Evolutionary conservation across 2,329 filamentous ascomycete species (phyloP), one percentile per base, ranked within the genome.

Genomic region (Boeremia lycopersici): DNA sequence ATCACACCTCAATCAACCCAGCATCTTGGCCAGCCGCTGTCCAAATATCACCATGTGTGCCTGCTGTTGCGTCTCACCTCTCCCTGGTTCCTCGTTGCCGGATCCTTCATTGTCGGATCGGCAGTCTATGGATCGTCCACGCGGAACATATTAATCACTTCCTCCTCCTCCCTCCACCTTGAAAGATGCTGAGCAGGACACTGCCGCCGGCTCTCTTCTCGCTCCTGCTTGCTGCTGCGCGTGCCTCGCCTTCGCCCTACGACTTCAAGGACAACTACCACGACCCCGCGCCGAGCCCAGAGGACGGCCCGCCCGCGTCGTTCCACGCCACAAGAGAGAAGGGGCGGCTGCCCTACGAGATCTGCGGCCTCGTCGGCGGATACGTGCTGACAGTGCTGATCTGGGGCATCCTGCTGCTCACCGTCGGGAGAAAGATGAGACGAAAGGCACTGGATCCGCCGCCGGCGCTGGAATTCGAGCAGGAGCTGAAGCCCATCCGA

Each of bases 281-380:
- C 53, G 52, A 63, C 59, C 59, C 66, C 38, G 63, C 69, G 38
- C 66, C 68, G 8, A 56, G 66, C 43, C 64, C 70, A 40, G 57
- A 66, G 52, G 62, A 74, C 60, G 65, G 67, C 15, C 65, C 69
- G 40, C 67, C 70, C 45, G 64, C 65, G 34, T 65, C 72, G 9
- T 51, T 57, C 31, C 44, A 70, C 66, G 71, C 71, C 15, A 57
- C 64, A 25, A 63, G 68, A 63, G 63, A 75, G 63, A 70, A 60
- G 60, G 76, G 82, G 15, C 85, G 89, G 51, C 84, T 97, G 19
- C 91, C 92, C 15, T 87, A 86, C 55, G 89, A 97, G 75, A 87
- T 97, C 64, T 89, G 89, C 60, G 91, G 88, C 62, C 89, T 98
- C 56, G 83, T 93, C 55, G 91, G 88, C 57, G 88, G 90, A 55